Percentiles rank a stretch among this genome's conserved stretches.
Evolutionary conservation across 2,329 filamentous ascomycete species (phyloP).

Genomic region (Beauveria pseudobassiana): DNA sequence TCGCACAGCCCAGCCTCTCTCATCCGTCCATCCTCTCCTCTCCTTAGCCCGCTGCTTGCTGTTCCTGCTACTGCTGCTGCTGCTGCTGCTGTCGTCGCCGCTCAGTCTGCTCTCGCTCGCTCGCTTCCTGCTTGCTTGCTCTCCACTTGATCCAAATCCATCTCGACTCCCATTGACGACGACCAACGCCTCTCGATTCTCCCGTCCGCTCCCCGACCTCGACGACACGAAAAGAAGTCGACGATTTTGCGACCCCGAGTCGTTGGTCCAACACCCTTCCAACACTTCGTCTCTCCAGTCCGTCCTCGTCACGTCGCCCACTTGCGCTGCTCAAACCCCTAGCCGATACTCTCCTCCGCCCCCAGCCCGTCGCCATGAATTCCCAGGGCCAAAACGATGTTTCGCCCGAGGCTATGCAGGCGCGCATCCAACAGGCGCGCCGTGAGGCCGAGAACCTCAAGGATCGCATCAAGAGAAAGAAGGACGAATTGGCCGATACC

Average conservation of each 20-base stretch:
- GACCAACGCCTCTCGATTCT: slow-evolving; percentile 9
- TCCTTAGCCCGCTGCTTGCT: background rate
- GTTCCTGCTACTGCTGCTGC: background rate
- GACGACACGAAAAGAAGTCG: slow-evolving; percentile 15
- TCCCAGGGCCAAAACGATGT: slow-evolving; percentile 53
- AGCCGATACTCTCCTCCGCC: background rate
- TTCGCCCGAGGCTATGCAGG: slow-evolving; percentile 77
- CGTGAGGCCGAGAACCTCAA: slow-evolving; percentile 97
- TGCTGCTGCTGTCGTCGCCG: background rate
- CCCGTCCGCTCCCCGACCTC: slow-evolving; percentile 5
- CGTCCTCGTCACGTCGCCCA: background rate
- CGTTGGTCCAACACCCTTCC: slow-evolving; percentile 11
- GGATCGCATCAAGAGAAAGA: slow-evolving; percentile 98
- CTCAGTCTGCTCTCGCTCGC: background rate
- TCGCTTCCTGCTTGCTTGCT: slow-evolving; percentile 1
- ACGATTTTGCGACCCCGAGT: background rate
- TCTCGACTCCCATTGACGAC: slow-evolving; percentile 5
- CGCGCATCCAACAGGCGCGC: slow-evolving; percentile 83
- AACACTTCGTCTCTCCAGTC: slow-evolving; percentile 10
- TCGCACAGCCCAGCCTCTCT: background rate
- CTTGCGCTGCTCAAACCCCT: slow-evolving; percentile 1
- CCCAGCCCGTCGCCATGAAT: slow-evolving; percentile 40
- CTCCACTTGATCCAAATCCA: background rate
- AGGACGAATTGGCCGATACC: slow-evolving; percentile 98
- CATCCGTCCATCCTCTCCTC: background rate